These are phyloP conservation scores for Rhodotorula sphaerocarpa DNA, from an alignment of 768 basidiomycete genomes.

Conservation along the genomic window DNA sequence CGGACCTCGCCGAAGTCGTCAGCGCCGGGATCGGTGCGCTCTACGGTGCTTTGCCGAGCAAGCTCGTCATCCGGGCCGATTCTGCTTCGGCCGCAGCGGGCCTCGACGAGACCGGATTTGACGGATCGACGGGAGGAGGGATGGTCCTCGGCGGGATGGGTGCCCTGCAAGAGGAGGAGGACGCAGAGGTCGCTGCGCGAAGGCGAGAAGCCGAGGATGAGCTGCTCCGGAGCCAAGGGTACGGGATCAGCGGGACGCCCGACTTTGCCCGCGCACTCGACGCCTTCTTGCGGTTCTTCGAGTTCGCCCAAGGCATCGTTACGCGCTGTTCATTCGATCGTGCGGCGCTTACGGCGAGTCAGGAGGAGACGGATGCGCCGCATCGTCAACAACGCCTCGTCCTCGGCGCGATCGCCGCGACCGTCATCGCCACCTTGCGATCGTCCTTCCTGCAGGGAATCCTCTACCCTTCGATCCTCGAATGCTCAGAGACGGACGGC, in stretches of 20 bases:
- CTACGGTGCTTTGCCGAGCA: conserved; percentile 80
- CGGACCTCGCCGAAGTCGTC: conserved; percentile 97
- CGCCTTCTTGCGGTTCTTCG: conserved; percentile 79
- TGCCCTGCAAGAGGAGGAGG: conserved; percentile 48
- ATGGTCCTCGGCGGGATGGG: conserved; percentile 68
- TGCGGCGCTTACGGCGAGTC: not conserved
- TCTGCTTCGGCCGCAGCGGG: not conserved
- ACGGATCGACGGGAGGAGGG: conserved; percentile 40
- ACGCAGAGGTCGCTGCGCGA: conserved; percentile 21
- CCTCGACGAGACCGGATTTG: conserved; percentile 44
- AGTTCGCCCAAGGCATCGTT: conserved; percentile 84
- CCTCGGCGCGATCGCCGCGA: conserved; percentile 70
- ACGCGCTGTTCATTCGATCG: conserved; percentile 38
- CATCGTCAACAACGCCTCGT: conserved; percentile 50
- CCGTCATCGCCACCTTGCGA: conserved; percentile 72
- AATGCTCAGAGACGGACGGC: conserved; percentile 87
- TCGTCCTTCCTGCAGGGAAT: conserved; percentile 86
- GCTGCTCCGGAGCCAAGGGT: conserved; percentile 48
- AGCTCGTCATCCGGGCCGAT: conserved; percentile 55
- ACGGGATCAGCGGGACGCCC: conserved; percentile 65
- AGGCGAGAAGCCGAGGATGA: conserved; percentile 49
- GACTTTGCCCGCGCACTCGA: conserved; percentile 75
- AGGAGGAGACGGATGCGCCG: conserved; percentile 16
- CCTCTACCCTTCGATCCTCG: conserved; percentile 81
- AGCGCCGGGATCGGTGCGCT: conserved; percentile 87